phyloP scores from a whole-genome alignment of 2,329 filamentous ascomycete species.

The Xylaria sp. region DNA sequence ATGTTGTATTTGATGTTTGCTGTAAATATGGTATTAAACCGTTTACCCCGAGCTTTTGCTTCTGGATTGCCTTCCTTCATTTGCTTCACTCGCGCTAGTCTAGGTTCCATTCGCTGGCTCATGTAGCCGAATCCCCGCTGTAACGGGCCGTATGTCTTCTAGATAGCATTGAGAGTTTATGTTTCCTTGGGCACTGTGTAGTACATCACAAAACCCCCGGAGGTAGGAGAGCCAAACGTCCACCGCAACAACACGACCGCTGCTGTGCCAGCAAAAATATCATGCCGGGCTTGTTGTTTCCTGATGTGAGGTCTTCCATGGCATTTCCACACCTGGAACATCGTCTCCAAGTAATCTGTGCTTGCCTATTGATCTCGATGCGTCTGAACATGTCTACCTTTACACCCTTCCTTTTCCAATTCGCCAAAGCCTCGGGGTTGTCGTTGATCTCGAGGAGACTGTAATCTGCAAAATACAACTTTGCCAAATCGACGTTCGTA shows the following conservation, averaged over 20 bases:
- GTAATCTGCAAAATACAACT: slow-evolving; percentile 79
- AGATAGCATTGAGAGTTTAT: not conserved
- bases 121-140: not conserved
- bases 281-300: slow-evolving; percentile 59
- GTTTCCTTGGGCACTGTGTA: slow-evolving; percentile 12
- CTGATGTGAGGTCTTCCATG: slow-evolving; percentile 68
- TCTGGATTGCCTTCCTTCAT: not conserved
- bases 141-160: not conserved
- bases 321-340: slow-evolving; percentile 72
- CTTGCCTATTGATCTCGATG: slow-evolving; percentile 63
- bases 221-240: slow-evolving; percentile 61
- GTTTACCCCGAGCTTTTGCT: not conserved
- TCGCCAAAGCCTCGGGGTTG: slow-evolving; percentile 61
- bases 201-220: slow-evolving; percentile 21
- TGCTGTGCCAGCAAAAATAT: slow-evolving; percentile 66
- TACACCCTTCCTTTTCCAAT: slow-evolving; percentile 52
- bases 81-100: not conserved
- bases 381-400: slow-evolving; percentile 69
- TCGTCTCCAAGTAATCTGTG: slow-evolving; percentile 54
- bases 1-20: not conserved
- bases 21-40: not conserved
- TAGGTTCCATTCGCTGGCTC: not conserved
- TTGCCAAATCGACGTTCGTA: slow-evolving; percentile 70
- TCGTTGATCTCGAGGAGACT: slow-evolving; percentile 74
- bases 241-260: slow-evolving; percentile 66